A percentile compares a stretch with the other conserved stretches of the same genome.
Conservation (phyloP, 139 green algal genomes). For the Pycnococcus provasolii region DNA sequence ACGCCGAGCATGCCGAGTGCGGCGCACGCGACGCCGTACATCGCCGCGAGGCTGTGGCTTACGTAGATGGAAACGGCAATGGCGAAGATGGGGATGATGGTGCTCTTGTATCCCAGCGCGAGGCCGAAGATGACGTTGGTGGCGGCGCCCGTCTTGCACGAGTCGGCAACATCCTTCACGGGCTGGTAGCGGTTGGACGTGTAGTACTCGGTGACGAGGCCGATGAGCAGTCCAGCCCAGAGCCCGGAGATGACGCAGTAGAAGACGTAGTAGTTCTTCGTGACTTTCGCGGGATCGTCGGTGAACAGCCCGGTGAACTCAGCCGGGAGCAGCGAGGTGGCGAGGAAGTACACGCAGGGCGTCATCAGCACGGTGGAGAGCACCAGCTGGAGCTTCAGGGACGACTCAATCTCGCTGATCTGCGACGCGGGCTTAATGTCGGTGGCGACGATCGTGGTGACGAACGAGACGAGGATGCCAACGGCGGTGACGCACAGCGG, state of each 20-base stretch:
- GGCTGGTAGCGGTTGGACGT: constrained; percentile 74
- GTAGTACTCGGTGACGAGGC: constrained; percentile 92
- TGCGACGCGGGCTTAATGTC: constrained; percentile 43
- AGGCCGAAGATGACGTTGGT: constrained; percentile 97
- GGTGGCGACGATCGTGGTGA: constrained; percentile 80
- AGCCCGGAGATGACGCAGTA: constrained; percentile 74
- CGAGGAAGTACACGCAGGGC: constrained; percentile 40
- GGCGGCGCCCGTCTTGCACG: constrained; percentile 81
- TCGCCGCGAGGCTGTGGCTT: constrained; percentile 61
- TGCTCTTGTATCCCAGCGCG: constrained; percentile 88
- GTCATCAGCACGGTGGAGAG: constrained; percentile 80
- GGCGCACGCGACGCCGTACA: constrained; percentile 87
- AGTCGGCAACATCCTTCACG: constrained; percentile 71
- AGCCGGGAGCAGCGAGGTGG: constrained; percentile 16
- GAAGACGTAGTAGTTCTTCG: constrained; percentile 79
- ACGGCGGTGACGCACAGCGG: constrained; percentile 63
- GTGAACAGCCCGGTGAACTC: constrained; percentile 45
- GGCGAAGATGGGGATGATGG: constrained; percentile 74
- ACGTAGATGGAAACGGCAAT: constrained; percentile 76
- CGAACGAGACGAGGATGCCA: constrained; percentile 84
- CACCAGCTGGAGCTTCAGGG: constrained; percentile 88
- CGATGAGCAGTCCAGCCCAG: constrained; percentile 88
- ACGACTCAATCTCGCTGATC: constrained; percentile 69
- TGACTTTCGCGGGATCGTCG: constrained; percentile 39
- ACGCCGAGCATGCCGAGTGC: constrained; percentile 90